A percentile compares a stretch with the other conserved stretches of the same genome.
These are phyloP conservation scores for Dactylellina parvicollis DNA, from an alignment of 2,329 filamentous ascomycete genomes.

Conservation along the genomic window DNA sequence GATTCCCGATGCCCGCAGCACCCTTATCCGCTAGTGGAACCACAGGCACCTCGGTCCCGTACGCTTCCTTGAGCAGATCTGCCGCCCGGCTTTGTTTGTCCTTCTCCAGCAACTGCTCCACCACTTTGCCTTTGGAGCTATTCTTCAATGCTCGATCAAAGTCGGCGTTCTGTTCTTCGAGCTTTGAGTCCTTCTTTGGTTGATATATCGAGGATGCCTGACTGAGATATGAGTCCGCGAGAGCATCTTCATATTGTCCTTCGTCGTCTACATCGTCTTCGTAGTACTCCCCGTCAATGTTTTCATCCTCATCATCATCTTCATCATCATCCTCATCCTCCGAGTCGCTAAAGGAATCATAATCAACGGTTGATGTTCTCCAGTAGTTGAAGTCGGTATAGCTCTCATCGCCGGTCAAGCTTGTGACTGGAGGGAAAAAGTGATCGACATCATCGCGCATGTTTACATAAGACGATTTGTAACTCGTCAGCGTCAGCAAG, in stretches of 20 bases:
- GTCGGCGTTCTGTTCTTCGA: conserved; percentile 26
- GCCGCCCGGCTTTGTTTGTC: conserved; percentile 47
- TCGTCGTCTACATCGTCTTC: conserved; percentile 64
- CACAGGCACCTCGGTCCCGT: conserved; percentile 19
- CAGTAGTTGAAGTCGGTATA: conserved; percentile 98
- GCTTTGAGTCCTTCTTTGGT: conserved; percentile 7
- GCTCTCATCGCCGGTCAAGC: conserved; percentile 88
- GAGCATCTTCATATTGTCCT: conserved; percentile 59
- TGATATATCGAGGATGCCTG: conserved; percentile 52
- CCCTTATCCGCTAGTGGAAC: conserved; percentile 10
- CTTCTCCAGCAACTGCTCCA: conserved; percentile 39
- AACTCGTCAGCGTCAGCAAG: conserved; percentile 86
- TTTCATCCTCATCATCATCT: conserved; percentile 63
- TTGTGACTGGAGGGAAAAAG: conserved; percentile 92
- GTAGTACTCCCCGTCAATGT: conserved; percentile 66
- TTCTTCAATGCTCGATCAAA: conserved; percentile 41
- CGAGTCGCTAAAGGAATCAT: conserved; percentile 84
- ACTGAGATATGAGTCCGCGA: conserved; percentile 45
- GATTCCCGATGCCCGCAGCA: conserved; percentile 13
- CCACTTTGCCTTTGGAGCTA: conserved; percentile 31
- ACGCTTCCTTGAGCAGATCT: conserved; percentile 27
- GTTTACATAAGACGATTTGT: conserved; percentile 95
- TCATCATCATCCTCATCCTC: conserved; percentile 68
- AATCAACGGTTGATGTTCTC: conserved; percentile 82
- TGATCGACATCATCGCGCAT: conserved; percentile 98